Percentiles rank a stretch among this genome's conserved stretches.
Conservation (phyloP, 2,329 filamentous ascomycete genomes). For the Tolypocladium ovalisporum region DNA sequence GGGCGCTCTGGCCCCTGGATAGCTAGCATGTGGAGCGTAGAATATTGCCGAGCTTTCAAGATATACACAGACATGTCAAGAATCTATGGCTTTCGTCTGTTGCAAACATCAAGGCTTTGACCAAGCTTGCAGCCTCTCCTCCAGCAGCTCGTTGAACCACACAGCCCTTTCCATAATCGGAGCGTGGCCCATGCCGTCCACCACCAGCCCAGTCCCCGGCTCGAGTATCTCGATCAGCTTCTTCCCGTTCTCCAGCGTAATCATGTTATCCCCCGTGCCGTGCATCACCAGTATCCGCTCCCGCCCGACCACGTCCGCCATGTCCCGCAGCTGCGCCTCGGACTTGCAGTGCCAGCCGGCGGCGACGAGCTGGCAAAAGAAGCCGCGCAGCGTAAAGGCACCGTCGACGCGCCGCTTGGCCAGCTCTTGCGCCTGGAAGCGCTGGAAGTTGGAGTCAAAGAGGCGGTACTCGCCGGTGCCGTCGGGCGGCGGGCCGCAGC, state of each 20-base stretch:
- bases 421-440: constrained; percentile 71
- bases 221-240: constrained; percentile 54
- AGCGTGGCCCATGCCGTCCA: constrained; percentile 68
- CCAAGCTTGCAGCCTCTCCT: constrained; percentile 42
- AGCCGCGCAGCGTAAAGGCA: constrained; percentile 54
- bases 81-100: constrained; percentile 2
- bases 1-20: background rate
- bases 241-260: constrained; percentile 58
- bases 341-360: constrained; percentile 73
- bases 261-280: constrained; percentile 68
- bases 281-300: constrained; percentile 69
- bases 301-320: constrained; percentile 60
- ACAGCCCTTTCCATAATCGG: constrained; percentile 58
- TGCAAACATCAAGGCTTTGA: constrained; percentile 26
- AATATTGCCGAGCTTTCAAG: background rate
- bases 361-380: constrained; percentile 67
- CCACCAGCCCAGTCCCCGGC: constrained; percentile 49
- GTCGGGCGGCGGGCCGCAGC: constrained; percentile 18
- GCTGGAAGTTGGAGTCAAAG: constrained; percentile 70
- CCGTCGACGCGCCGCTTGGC: constrained; percentile 53
- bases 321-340: constrained; percentile 46
- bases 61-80: background rate
- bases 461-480: constrained; percentile 26
- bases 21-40: background rate
- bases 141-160: constrained; percentile 58